phyloP scores from a whole-genome alignment of 2,329 filamentous ascomycete species.

The Penicillium sp. region DNA sequence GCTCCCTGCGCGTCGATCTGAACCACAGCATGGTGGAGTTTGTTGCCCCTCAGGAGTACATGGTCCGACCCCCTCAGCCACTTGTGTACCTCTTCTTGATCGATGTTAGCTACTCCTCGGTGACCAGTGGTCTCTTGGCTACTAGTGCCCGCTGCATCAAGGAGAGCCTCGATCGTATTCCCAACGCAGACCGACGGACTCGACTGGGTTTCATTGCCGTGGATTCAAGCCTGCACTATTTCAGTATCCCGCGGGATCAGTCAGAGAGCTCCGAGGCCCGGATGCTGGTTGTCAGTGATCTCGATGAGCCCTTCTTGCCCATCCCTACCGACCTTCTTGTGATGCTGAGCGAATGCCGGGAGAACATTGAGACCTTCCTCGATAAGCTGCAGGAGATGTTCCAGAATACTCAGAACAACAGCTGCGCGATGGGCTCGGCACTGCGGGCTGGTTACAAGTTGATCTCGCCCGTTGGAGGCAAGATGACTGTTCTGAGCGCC shows the following conservation, averaged over 20 bases:
- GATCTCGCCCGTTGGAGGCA: slow-evolving; percentile 88
- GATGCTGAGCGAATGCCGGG: slow-evolving; percentile 78
- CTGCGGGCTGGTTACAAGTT: slow-evolving; percentile 91
- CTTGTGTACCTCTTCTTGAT: slow-evolving; percentile 94
- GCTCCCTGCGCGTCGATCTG: slow-evolving; percentile 86
- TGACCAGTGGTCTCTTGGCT: slow-evolving; percentile 84
- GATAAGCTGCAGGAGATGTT: slow-evolving; percentile 94
- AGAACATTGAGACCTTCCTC: slow-evolving; percentile 88
- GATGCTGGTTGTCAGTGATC: slow-evolving; percentile 90
- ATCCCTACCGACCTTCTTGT: slow-evolving; percentile 89
- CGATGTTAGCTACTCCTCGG: slow-evolving; percentile 85
- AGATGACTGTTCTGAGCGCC: slow-evolving; percentile 86
- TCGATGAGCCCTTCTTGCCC: slow-evolving; percentile 94
- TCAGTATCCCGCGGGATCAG: slow-evolving; percentile 83
- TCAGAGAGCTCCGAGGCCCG: slow-evolving; percentile 78
- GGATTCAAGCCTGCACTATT: slow-evolving; percentile 92
- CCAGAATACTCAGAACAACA: slow-evolving; percentile 82
- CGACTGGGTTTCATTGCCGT: slow-evolving; percentile 92
- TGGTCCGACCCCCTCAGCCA: slow-evolving; percentile 94
- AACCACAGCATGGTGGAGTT: slow-evolving; percentile 98
- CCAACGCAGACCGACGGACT: slow-evolving; percentile 92
- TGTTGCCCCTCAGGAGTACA: slow-evolving; percentile 96
- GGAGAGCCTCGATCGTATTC: slow-evolving; percentile 92
- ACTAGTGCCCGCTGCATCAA: slow-evolving; percentile 90
- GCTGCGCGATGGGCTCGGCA: slow-evolving; percentile 92